Evolutionary conservation across 1,284 basidiomycete genomes (phyloP), one percentile per base, ranked within the genome.

Genomic region (Apiotrichum siamense): DNA sequence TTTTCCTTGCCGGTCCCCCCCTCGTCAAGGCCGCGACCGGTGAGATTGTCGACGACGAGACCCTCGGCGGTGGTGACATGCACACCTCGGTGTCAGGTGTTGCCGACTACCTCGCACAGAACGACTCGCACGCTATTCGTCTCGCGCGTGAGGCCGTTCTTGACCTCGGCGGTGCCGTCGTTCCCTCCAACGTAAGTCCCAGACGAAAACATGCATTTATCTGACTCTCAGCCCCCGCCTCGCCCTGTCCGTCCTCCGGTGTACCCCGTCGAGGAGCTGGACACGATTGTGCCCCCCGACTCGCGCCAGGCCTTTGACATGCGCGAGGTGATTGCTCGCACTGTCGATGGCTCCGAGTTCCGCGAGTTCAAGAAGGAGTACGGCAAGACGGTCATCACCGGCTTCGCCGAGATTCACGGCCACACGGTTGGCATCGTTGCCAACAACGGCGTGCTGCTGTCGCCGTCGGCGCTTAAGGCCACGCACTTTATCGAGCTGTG

Each of bases 301-400:
- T 79, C 87, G 21, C 81, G 87, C 31, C 87, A 92, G 73, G 76
- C 84, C 0, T 96, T 93, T 69, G 91, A 97, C 70, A 91, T 96
- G 83, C 80, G 88, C 41, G 91, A 96, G 66, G 84, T 97, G 25
- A 92, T 97, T 64, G 83, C 91, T 15, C 84, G 92, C 24, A 76
- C 93, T 40, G 90, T 93, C 4, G 92, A 97, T 62, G 91, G 90
- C 3, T 91, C 87, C 65, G 81, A 84, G 51, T 93, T 97, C 72
- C 80, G 90, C 58, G 92, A 96, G 73, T 97, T 94, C 79, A 97
- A 97, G 78, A 87, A 86, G 70, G 89, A 92, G 66, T 96, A 94
- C 67, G 92, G 89, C 15, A 77, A 84, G 43, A 94, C 90, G 1
- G 83, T 97, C 51, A 81, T 96, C 48, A 96, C 91, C 7, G 90